Base-by-base conservation (phyloP, 306 rosid genomes). In the Dalbergia cochinchinensis region DNA sequence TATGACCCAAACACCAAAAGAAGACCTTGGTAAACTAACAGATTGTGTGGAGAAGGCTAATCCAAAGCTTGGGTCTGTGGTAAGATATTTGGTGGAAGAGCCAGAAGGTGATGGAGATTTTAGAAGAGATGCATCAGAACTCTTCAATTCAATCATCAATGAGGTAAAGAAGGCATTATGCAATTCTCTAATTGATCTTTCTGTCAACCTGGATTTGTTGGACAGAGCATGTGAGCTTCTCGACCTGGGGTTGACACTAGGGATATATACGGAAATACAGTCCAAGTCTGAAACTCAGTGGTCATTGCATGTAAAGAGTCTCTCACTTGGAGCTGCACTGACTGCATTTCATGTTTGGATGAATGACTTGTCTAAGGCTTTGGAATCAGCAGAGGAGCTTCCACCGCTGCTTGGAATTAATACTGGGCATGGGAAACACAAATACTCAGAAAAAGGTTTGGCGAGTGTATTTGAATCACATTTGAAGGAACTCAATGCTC, bases 401-500 rank as follows among this genome's bases (percentile, higher is more conserved):
- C 99, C 98, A 0, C 97, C 94, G 0, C 71, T 93, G 83, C 91
- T 95, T 35, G 99, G 97, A 67, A 89, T 95, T 57, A 90, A 95
- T 70, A 90, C 99, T 2, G 98, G 99, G 69, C 97, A 95, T 79
- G 97, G 99, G 63, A 93, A 88, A 76, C 96, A 93, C 82, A 95
- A 89, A 84, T 93, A 89, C 85, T 87, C 98, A 0, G 96, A 89
- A 47, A 91, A 86, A 86, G 94, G 98, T 65, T 84, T 95, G 80
- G 97, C 97, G 0, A 78, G 64, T 55, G 89, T 87, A 14, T 80
- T 95, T 55, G 94, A 88, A 82, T 89, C 96, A 33, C 98, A 88
- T 86, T 87, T 95, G 88, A 90, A 87, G 92, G 93, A 90, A 80
- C 73, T 95, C 70, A 51, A 83, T 54, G 93, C 99, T 65, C 99